Evolutionary conservation across 805 yeast species (phyloP).

Genomic region (Myxozyma geophila): DNA sequence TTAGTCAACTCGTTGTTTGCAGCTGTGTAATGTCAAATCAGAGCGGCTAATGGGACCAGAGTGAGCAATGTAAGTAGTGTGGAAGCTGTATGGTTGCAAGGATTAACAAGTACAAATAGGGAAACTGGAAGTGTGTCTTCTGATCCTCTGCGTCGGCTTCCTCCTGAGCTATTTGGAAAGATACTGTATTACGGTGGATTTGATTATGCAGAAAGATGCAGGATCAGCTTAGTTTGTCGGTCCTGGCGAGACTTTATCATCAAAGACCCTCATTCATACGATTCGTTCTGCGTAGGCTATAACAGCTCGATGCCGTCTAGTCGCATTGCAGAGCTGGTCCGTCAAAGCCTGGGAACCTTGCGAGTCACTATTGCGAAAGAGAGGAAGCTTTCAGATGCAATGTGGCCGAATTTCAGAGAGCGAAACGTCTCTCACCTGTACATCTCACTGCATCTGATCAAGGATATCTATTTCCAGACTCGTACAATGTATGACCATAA

Average conservation of each 20-base stretch:
- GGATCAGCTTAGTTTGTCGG: not conserved
- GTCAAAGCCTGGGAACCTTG: slow-evolving; percentile 6
- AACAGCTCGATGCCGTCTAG: not conserved
- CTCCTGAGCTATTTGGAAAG: slow-evolving; percentile 13
- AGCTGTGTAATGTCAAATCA: no score
- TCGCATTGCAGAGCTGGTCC: not conserved
- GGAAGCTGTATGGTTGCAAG: no score
- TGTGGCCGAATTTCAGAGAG: slow-evolving; percentile 15
- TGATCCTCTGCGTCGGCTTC: slow-evolving; percentile 4
- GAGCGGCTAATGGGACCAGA: no score
- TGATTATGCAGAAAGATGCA: slow-evolving; percentile 5
- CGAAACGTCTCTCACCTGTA: not conserved
- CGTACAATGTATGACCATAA: slow-evolving; percentile 10
- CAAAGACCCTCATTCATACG: slow-evolving; percentile 6
- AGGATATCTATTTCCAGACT: slow-evolving; percentile 8
- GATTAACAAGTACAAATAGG: not conserved
- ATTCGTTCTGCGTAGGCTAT: not conserved
- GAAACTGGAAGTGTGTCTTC: no score
- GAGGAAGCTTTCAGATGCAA: slow-evolving; percentile 2
- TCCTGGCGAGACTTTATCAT: slow-evolving; percentile 10
- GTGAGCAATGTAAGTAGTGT: no score
- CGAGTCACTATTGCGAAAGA: slow-evolving; percentile 8
- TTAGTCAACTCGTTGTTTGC: no score
- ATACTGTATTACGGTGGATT: slow-evolving; percentile 11
- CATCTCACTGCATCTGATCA: slow-evolving; percentile 4